phyloP scores from a whole-genome alignment of 2,329 filamentous ascomycete species.

The Myrmaecium sp. region DNA sequence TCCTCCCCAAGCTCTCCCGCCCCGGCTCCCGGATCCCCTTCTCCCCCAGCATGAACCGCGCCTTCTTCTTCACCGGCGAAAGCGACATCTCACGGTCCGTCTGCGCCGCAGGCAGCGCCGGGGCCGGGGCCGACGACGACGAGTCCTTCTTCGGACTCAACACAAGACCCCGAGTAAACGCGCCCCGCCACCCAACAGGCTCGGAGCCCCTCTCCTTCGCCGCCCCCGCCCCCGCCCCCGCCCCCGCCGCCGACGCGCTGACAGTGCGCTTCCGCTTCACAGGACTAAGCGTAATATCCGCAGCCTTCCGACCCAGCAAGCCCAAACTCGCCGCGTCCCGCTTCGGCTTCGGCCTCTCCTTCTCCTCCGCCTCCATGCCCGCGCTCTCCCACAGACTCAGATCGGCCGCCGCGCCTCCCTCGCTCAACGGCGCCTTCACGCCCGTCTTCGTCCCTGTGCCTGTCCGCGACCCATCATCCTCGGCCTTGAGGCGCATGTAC shows the following conservation, averaged over 20 bases:
- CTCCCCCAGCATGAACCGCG: slow-evolving; percentile 28
- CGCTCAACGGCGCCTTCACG: too few relatives aligned
- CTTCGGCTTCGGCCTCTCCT: too few relatives aligned
- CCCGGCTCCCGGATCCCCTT: slow-evolving; percentile 34
- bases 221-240: slow-evolving; percentile 4
- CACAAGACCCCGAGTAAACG: slow-evolving; percentile 22
- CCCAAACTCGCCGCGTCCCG: slow-evolving; percentile 24
- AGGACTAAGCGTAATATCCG: slow-evolving; percentile 24
- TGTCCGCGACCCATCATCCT: slow-evolving; percentile 4
- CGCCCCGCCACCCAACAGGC: slow-evolving; percentile 32
- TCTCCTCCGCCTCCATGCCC: too few relatives aligned
- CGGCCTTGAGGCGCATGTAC: slow-evolving; percentile 40
- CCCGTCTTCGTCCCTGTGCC: too few relatives aligned
- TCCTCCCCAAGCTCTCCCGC: slow-evolving; percentile 25
- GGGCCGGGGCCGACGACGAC: neutral
- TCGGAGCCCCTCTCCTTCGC: slow-evolving; percentile 6
- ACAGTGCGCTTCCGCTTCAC: slow-evolving; percentile 25
- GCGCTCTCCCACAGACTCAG: too few relatives aligned
- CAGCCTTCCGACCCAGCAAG: slow-evolving; percentile 26
- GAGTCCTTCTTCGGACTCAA: slow-evolving; percentile 14
- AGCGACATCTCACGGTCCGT: slow-evolving; percentile 16
- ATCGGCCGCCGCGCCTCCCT: too few relatives aligned
- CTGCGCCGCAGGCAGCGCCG: slow-evolving; percentile 13
- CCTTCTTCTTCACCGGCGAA: slow-evolving; percentile 31
- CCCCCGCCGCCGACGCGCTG: slow-evolving; percentile 14